These are phyloP conservation scores for Ilyonectria destructans DNA, from an alignment of 2,329 filamentous ascomycete genomes.

Conservation along the genomic window DNA sequence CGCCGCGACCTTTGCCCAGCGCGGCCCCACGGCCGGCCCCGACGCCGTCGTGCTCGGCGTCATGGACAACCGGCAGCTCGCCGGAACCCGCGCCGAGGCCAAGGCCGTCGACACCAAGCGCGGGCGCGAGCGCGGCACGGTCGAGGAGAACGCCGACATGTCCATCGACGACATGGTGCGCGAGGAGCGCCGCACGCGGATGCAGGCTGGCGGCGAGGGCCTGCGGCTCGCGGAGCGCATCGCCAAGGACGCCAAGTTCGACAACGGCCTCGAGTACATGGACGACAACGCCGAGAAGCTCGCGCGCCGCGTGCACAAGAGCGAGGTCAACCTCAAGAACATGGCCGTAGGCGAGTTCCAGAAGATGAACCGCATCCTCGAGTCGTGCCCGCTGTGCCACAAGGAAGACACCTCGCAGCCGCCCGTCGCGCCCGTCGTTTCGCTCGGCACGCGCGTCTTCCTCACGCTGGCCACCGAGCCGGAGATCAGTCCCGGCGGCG, in stretches of 20 bases:
- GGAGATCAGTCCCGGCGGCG: slow-evolving; percentile 86
- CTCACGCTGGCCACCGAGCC: slow-evolving; percentile 92
- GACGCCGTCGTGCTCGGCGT: slow-evolving; percentile 81
- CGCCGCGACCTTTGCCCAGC: slow-evolving; percentile 69
- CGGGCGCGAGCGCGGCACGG: slow-evolving; percentile 85
- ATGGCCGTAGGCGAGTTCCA: slow-evolving; percentile 91
- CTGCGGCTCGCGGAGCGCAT: slow-evolving; percentile 91
- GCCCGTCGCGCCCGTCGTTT: slow-evolving; percentile 88
- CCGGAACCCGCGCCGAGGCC: slow-evolving; percentile 81
- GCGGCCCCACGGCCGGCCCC: slow-evolving; percentile 71
- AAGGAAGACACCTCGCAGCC: slow-evolving; percentile 85
- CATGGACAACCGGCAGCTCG: slow-evolving; percentile 92
- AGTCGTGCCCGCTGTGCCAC: slow-evolving; percentile 91
- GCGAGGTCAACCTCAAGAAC: slow-evolving; percentile 89
- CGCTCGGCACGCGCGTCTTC: slow-evolving; percentile 88
- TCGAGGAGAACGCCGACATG: slow-evolving; percentile 97
- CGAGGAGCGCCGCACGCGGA: slow-evolving; percentile 89
- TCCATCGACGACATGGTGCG: slow-evolving; percentile 96
- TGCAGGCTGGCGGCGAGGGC: slow-evolving; percentile 84
- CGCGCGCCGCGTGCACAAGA: slow-evolving; percentile 89
- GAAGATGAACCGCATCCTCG: slow-evolving; percentile 88
- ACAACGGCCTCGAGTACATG: slow-evolving; percentile 95
- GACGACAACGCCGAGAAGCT: slow-evolving; percentile 96
- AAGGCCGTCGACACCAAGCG: slow-evolving; percentile 85
- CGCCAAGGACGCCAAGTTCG: slow-evolving; percentile 92